phyloP scores from a whole-genome alignment of 805 yeast species.

The Sungouiella blattae region DNA sequence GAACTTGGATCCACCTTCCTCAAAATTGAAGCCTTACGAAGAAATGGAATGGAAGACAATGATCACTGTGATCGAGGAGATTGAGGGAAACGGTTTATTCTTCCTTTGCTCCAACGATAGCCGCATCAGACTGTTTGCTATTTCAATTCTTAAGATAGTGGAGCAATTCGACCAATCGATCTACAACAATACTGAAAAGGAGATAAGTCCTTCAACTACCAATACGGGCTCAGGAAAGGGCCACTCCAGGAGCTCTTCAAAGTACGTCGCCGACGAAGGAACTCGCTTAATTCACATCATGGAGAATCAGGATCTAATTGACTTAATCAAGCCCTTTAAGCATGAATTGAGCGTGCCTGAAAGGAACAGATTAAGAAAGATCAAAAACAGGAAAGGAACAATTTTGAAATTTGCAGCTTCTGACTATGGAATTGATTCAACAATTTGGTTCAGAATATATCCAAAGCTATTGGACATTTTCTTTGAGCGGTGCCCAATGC shows the following conservation, averaged over 20 bases:
- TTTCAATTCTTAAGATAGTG: slow-evolving; percentile 68
- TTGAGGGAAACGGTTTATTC: slow-evolving; percentile 92
- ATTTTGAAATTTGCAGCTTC: slow-evolving; percentile 81
- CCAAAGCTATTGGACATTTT: slow-evolving; percentile 71
- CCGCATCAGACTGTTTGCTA: slow-evolving; percentile 67
- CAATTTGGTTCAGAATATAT: slow-evolving; percentile 89
- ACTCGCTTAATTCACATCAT: slow-evolving; percentile 73
- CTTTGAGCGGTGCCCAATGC: slow-evolving; percentile 82
- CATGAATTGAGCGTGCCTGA: slow-evolving; percentile 71
- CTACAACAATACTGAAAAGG: slow-evolving; percentile 43
- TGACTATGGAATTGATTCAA: slow-evolving; percentile 91
- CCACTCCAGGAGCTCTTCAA: slow-evolving; percentile 60
- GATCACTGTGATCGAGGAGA: slow-evolving; percentile 85
- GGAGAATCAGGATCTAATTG: slow-evolving; percentile 65
- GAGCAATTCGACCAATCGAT: slow-evolving; percentile 88
- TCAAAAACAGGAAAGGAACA: slow-evolving; percentile 62
- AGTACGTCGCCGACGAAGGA: slow-evolving; percentile 76
- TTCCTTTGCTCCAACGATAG: slow-evolving; percentile 88
- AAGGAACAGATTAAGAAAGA: slow-evolving; percentile 60
- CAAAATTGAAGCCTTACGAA: slow-evolving; percentile 40
- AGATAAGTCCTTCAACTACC: slow-evolving; percentile 10
- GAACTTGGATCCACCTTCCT: slow-evolving; percentile 11
- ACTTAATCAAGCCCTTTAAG: slow-evolving; percentile 51
- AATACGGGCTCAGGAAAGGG: slow-evolving; percentile 17
- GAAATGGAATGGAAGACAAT: slow-evolving; percentile 74